Conservation (phyloP, 2,329 filamentous ascomycete genomes). For the Corinectria fuckeliana region DNA sequence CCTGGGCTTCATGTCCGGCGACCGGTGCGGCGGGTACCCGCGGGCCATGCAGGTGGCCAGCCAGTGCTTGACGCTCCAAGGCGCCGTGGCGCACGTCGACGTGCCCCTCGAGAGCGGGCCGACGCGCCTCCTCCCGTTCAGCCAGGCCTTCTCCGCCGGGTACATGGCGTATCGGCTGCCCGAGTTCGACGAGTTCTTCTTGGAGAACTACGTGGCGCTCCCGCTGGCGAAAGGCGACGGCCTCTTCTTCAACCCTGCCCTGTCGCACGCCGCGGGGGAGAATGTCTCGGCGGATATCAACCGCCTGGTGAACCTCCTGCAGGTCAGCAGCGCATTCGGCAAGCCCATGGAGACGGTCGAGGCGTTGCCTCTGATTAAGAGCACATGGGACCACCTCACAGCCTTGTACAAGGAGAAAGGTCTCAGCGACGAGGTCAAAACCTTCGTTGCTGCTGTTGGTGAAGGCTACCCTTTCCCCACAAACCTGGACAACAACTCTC, state of each 20-base stretch:
- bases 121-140: conserved; percentile 66
- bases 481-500: conserved; percentile 64
- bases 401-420: conserved; percentile 44
- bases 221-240: conserved; percentile 63
- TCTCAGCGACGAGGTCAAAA: conserved; percentile 49
- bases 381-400: conserved; percentile 50
- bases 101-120: conserved; percentile 66
- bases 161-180: conserved; percentile 62
- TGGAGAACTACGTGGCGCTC: conserved; percentile 57
- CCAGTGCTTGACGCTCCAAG: conserved; percentile 67
- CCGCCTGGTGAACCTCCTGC: conserved; percentile 66
- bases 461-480: conserved; percentile 69
- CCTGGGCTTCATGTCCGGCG: conserved; percentile 64
- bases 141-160: conserved; percentile 62
- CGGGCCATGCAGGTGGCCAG: conserved; percentile 59
- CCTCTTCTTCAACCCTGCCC: conserved; percentile 68
- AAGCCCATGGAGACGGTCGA: conserved; percentile 70
- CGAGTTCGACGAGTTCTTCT: conserved; percentile 62
- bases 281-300: conserved; percentile 56
- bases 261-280: conserved; percentile 68
- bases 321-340: conserved; percentile 67
- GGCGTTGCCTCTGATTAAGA: conserved; percentile 53
- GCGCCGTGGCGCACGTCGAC: conserved; percentile 66
- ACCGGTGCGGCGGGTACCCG: conserved; percentile 55
- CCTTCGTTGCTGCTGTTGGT: conserved; percentile 57